phyloP scores from a whole-genome alignment of 495 filamentous ascomycete species.

The Penicillium silybi region DNA sequence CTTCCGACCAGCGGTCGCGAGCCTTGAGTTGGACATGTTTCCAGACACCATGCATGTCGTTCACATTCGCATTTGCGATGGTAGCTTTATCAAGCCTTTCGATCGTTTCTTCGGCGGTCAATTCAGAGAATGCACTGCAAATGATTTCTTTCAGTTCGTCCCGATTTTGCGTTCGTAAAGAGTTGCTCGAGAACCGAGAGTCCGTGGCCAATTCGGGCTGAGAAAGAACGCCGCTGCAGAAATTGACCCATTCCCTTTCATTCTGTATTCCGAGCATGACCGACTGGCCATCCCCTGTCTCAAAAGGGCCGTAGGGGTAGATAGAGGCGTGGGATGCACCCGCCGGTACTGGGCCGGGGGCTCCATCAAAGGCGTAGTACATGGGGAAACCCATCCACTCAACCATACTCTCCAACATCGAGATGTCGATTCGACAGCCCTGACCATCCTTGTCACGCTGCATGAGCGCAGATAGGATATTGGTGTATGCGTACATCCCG shows the following conservation, averaged over 20 bases:
- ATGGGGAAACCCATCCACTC: slow-evolving; percentile 55
- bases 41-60: slow-evolving; percentile 49
- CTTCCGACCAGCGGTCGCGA: slow-evolving; percentile 42
- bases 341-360: slow-evolving; percentile 33
- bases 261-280: slow-evolving; percentile 56
- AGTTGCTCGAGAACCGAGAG: slow-evolving; percentile 35
- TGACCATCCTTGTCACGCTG: slow-evolving; percentile 41
- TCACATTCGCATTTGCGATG: slow-evolving; percentile 49
- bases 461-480: slow-evolving; percentile 46
- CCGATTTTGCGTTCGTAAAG: slow-evolving; percentile 29
- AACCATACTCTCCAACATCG: slow-evolving; percentile 52
- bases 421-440: slow-evolving; percentile 47
- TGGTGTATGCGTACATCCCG: slow-evolving; percentile 48
- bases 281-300: slow-evolving; percentile 39
- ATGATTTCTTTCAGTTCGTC: slow-evolving; percentile 32
- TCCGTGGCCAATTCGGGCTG: slow-evolving; percentile 28
- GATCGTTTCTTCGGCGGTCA: slow-evolving; percentile 29
- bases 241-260: slow-evolving; percentile 48
- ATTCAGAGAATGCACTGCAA: slow-evolving; percentile 20
- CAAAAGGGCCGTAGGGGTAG: slow-evolving; percentile 52
- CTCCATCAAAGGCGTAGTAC: slow-evolving; percentile 46
- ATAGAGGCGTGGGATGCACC: slow-evolving; percentile 49
- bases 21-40: slow-evolving; percentile 44
- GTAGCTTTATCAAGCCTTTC: slow-evolving; percentile 26
- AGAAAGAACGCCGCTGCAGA: slow-evolving; percentile 38